A percentile compares a stretch with the other conserved stretches of the same genome.
These are phyloP conservation scores for Tylopilus sp. DNA, from an alignment of 768 basidiomycete species.

Conservation along the genomic window DNA sequence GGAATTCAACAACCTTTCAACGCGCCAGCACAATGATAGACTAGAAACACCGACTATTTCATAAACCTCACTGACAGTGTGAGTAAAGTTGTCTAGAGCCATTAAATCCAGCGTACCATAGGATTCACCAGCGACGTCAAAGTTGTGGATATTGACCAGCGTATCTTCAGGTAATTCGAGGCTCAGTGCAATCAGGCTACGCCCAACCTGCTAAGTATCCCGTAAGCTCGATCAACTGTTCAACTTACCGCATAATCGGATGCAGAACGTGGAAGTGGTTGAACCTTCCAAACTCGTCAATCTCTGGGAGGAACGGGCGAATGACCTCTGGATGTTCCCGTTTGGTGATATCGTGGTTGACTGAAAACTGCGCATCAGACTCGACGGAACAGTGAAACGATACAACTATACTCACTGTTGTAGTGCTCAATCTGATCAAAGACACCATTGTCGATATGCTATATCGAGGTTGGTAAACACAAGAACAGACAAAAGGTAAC, in stretches of 20 bases:
- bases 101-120: constrained; percentile 31
- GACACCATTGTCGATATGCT: constrained; percentile 64
- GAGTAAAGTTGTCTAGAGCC: not conserved
- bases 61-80: constrained; percentile 50
- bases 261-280: constrained; percentile 52
- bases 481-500: not conserved
- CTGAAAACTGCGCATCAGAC: constrained; percentile 26
- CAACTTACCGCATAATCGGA: constrained; percentile 40
- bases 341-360: constrained; percentile 47
- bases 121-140: constrained; percentile 39
- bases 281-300: constrained; percentile 45
- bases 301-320: constrained; percentile 50
- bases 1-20: not conserved
- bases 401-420: constrained; percentile 41
- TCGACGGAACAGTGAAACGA: not conserved
- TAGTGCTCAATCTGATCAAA: constrained; percentile 63
- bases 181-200: constrained; percentile 47
- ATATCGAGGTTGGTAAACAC: not conserved
- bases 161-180: constrained; percentile 54
- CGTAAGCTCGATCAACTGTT: not conserved
- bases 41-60: constrained; percentile 51
- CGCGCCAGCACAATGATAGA: not conserved
- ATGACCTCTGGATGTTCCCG: constrained; percentile 47
- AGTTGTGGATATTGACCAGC: constrained; percentile 45
- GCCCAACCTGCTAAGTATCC: not conserved